Evolutionary conservation across 805 yeast genomes (phyloP).

Genomic region (Yamadazyma phyllophila): DNA sequence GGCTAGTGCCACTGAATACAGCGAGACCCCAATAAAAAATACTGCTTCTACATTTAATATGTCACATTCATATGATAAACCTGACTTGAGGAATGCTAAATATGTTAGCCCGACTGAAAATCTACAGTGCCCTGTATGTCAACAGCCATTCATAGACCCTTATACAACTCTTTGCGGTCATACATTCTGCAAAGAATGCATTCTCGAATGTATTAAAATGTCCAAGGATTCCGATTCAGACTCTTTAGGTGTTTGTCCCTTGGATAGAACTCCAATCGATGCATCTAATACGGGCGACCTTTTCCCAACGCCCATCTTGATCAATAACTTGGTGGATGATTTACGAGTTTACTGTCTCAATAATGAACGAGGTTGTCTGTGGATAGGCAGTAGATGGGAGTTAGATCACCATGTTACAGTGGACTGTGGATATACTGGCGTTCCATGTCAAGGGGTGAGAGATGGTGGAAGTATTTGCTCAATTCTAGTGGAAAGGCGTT

Average conservation of each 20-base stretch:
- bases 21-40: background rate
- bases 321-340: conserved; percentile 61
- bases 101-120: conserved; percentile 32
- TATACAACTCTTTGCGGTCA: conserved; percentile 66
- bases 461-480: conserved; percentile 8
- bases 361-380: conserved; percentile 50
- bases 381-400: conserved; percentile 60
- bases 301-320: conserved; percentile 52
- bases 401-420: conserved; percentile 46
- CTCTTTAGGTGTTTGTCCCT: conserved; percentile 46
- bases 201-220: conserved; percentile 44
- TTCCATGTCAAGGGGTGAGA: conserved; percentile 27
- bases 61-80: conserved; percentile 15
- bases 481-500: conserved; percentile 18
- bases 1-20: background rate
- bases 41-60: conserved; percentile 4
- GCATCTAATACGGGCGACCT: conserved; percentile 28
- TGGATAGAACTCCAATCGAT: conserved; percentile 54
- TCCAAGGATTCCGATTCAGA: conserved; percentile 21
- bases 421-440: conserved; percentile 38
- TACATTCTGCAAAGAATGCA: conserved; percentile 60
- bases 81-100: conserved; percentile 30
- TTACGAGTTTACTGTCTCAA: conserved; percentile 56
- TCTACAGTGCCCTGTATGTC: conserved; percentile 62
- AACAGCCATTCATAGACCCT: conserved; percentile 60